Evolutionary conservation across 768 basidiomycete genomes (phyloP).

Genomic region (Amanita exitialis): DNA sequence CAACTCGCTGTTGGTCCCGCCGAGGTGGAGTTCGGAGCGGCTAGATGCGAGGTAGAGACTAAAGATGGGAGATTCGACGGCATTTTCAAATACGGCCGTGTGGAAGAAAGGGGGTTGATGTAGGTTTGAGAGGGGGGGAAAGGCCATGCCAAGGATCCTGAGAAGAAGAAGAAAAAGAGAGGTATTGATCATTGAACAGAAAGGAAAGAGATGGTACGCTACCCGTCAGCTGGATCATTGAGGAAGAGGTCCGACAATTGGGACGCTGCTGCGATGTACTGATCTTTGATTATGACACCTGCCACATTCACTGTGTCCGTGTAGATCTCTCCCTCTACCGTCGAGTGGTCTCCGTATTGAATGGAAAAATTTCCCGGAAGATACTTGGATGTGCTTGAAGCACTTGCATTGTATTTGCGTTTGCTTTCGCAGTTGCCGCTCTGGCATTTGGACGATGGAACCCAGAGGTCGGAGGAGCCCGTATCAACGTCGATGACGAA

Average conservation of each 20-base stretch:
- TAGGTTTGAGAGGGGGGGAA: not conserved
- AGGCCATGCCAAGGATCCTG: slow-evolving; percentile 4
- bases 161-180: no score
- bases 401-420: slow-evolving; percentile 21
- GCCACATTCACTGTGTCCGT: slow-evolving; percentile 29
- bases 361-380: slow-evolving; percentile 19
- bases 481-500: slow-evolving; percentile 22
- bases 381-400: slow-evolving; percentile 8
- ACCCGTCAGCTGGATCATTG: slow-evolving; percentile 1
- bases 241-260: not conserved
- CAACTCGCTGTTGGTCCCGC: not conserved
- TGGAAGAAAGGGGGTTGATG: not conserved
- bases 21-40: not conserved
- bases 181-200: no score
- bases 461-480: slow-evolving; percentile 23
- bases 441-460: slow-evolving; percentile 17
- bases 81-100: not conserved
- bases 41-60: not conserved
- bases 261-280: not conserved
- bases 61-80: not conserved
- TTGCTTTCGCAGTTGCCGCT: slow-evolving; percentile 21
- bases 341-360: slow-evolving; percentile 32
- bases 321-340: slow-evolving; percentile 25
- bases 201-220: not conserved
- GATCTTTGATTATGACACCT: slow-evolving; percentile 11